Evolutionary conservation across 495 filamentous ascomycete species (phyloP), one percentile per base, ranked within the genome.

Genomic region (Xylona heveae): DNA sequence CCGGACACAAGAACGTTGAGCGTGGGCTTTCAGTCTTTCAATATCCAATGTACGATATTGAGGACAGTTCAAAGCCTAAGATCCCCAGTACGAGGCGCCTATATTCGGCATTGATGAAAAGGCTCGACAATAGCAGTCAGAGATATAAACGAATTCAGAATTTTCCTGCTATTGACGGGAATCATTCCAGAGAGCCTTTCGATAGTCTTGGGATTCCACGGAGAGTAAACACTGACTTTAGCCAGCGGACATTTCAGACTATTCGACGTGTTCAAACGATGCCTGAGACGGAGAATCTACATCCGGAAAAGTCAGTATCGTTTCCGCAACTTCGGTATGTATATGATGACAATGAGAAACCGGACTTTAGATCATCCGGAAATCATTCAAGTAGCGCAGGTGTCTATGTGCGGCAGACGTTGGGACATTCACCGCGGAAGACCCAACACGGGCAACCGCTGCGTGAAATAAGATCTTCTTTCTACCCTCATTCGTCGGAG

Each of bases 61-160:
- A 38, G 8, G 38, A 28, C 25, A 16, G 39, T 10, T 35, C 28
- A 10, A 43, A 29, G 30, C 38, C 34, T 15, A 6, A 26, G 19
- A 4, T 9, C 36, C 13, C 3, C 12, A 3, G 41, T 38, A 24
- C 41, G 43, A 24, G 74, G 16, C 64, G 74, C 19, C 53, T 84
- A 20, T 83, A 78, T 41, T 71, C 72, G 2, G 78, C 78, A 0
- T 52, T 84, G 38, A 71, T 81, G 62, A 71, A 67, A 39, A 65
- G 68, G 18, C 62, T 78, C 28, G 55, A 60, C 19, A 51, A 57
- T 12, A 50, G 42, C 3, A 47, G 38, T 12, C 42, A 48, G n/a
- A 42, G 45, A 18, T 30, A 38, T 13, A 42, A 38, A 36, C 50
- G 54, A 12, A 40, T 52, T 2, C 20, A 46, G 5, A 30, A 45